phyloP scores from a whole-genome alignment of 305 asterid genomes.

The Solanum aculeatissimum region DNA sequence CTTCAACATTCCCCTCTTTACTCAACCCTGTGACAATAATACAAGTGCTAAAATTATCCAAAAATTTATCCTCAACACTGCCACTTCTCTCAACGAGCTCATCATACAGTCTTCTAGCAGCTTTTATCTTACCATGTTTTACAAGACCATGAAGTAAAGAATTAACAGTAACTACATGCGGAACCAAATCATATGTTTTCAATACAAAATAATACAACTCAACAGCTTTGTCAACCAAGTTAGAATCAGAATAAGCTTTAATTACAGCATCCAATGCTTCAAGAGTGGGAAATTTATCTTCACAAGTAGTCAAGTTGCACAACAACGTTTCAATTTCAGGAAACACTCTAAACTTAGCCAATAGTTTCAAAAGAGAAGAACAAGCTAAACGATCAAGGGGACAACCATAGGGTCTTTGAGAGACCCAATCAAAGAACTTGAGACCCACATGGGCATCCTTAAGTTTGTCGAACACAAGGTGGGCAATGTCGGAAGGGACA shows the following conservation, averaged over 20 bases:
- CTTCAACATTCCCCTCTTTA: slow-evolving; percentile 59
- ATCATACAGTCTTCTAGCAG: slow-evolving; percentile 44
- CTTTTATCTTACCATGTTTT: slow-evolving; percentile 33
- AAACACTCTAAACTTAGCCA: slow-evolving; percentile 50
- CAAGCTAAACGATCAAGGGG: slow-evolving; percentile 58
- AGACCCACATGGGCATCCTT: slow-evolving; percentile 59
- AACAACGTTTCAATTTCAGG: slow-evolving; percentile 47
- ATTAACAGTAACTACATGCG: slow-evolving; percentile 57
- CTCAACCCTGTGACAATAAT: slow-evolving; percentile 74
- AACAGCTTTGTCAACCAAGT: slow-evolving; percentile 48
- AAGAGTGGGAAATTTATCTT: slow-evolving; percentile 52
- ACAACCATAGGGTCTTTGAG: slow-evolving; percentile 25
- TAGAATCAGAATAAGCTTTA: slow-evolving; percentile 44
- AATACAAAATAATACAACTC: slow-evolving; percentile 41
- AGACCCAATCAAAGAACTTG: slow-evolving; percentile 56
- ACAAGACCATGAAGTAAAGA: slow-evolving; percentile 72
- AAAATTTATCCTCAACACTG: slow-evolving; percentile 14
- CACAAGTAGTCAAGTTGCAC: slow-evolving; percentile 35
- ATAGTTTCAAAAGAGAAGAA: slow-evolving; percentile 75
- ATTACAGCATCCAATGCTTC: slow-evolving; percentile 55
- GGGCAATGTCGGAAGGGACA: slow-evolving; percentile 67
- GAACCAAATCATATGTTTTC: slow-evolving; percentile 28
- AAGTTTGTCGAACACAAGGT: slow-evolving; percentile 80
- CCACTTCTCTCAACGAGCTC: slow-evolving; percentile 42
- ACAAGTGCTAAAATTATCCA: slow-evolving; percentile 75